Evolutionary conservation across 805 yeast species (phyloP), one percentile per base, ranked within the genome.

Genomic region (Ogataea parapolymorpha): DNA sequence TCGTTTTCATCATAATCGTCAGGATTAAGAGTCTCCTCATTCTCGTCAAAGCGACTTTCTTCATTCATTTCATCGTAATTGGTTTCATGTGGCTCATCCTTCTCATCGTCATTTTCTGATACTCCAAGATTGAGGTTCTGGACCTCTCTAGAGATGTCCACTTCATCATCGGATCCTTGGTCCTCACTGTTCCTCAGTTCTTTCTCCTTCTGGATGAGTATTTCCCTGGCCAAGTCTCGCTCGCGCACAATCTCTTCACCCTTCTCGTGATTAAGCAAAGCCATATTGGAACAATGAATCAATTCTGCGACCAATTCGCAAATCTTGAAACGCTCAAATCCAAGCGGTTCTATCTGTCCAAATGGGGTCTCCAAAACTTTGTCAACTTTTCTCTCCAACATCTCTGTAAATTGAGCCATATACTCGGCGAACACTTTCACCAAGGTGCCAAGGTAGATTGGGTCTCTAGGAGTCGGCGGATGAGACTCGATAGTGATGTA

Each of bases 241-340:
- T 82, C 80, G 26, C 62, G 62, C 12, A 86, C 82, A 32, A 86
- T 76, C 24, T 70, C 70, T 51, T 83, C 89, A 16, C 91, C 88
- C 41, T 72, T 74, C 30, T 76, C 79, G 28, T 88, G 88, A 58
- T 90, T 93, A 50, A 93, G 73, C 14, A 89, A 71, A 0, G 84
- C 87, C 98, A 93, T 93, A 65, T 93, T 93, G n/a, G 96, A 88
- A 59, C 99, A 93, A 63, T 93, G 99, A 42, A 93, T 71, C 29
- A 93, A 71, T 57, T 93, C 99, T 0, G 99, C 99, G 35, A 93
- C 79, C 38, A 93, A 68, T 64, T 93, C 99, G 46, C 95, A 82
- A 17, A 93, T 77, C 57, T 89, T 86, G 65, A 93, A 90, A 49
- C 90, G 74, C 54, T 90, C 95, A 61, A 91, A 87, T 0, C 99